Evolutionary conservation across 495 filamentous ascomycete genomes (phyloP), one percentile per base, ranked within the genome.

Genomic region (Friedmanniomyces endolithicus): DNA sequence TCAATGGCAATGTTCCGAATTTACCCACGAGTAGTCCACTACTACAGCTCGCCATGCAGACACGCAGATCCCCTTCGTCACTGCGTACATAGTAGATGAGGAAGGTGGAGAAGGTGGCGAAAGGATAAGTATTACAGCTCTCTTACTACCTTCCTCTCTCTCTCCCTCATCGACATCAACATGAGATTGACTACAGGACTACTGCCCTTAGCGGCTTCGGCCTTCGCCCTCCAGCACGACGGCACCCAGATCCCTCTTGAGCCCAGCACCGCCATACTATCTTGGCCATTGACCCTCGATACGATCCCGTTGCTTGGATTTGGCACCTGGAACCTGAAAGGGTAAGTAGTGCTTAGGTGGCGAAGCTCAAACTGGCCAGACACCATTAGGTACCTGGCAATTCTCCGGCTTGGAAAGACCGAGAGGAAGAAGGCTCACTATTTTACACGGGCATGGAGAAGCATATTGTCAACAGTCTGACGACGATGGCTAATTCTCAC

Each of bases 281-380:
- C 47, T 1, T 44, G 48, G 49, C 48, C 58, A 49, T 35, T 63
- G 33, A 57, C 57, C 14, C 54, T 63, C 29, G 53, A 63, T 25
- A 31, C 22, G 6, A 65, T 65, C 27, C 65, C 65, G 11, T 47
- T 63, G 12, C 50, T 65, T 12, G 65, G 65, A 23, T 65, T 60
- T 43, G 65, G 66, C 6, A 67, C 65, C 1, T 68, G 65, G 65
- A 65, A 64, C 49, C 52, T 65, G 24, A 56, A 63, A 23, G 58
- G 56, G 27, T 31, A 31, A 9, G 27, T 31, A 3, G 9, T 31
- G 9, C 27, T 9, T 4, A 31, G 27, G n/a, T n/a, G n/a, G n/a
- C n/a, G n/a, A n/a, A n/a, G n/a, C n/a, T n/a, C n/a, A n/a, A n/a
- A n/a, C n/a, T n/a, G n/a, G n/a, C n/a, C n/a, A n/a, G n/a, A n/a